A percentile compares a stretch with the other conserved stretches of the same genome.
phyloP scores from a whole-genome alignment of 2,329 filamentous ascomycete species.

The Penicillium sp. region DNA sequence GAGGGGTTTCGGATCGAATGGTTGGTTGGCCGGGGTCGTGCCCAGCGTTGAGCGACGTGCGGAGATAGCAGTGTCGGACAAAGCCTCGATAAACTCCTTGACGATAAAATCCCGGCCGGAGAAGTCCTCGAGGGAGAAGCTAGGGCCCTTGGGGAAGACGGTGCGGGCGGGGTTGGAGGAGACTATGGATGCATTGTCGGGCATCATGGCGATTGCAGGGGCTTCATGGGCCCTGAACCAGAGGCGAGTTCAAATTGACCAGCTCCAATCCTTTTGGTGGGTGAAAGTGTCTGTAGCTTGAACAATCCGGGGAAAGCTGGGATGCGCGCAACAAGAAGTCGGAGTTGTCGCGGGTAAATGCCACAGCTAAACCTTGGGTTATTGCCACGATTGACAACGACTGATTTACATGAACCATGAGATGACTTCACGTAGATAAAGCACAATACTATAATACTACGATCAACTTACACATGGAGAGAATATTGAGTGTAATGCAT shows the following conservation, averaged over 20 bases:
- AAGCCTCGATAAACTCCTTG: slow-evolving; percentile 91
- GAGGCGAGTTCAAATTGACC: not conserved
- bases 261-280: not conserved
- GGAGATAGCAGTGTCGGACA: slow-evolving; percentile 78
- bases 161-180: slow-evolving; percentile 55
- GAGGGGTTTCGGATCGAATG: slow-evolving; percentile 94
- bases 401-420: not conserved
- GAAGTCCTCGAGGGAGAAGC: slow-evolving; percentile 85
- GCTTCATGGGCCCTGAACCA: slow-evolving; percentile 13
- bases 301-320: slow-evolving; percentile 21
- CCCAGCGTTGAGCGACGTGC: slow-evolving; percentile 73
- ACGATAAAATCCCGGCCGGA: slow-evolving; percentile 94
- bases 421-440: not conserved
- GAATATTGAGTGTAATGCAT: too few relatives aligned
- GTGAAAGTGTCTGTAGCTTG: not conserved
- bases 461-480: too few relatives aligned
- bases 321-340: not conserved
- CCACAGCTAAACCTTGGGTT: not conserved
- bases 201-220: slow-evolving; percentile 30
- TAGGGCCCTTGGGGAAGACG: slow-evolving; percentile 75
- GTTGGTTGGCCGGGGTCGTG: slow-evolving; percentile 38
- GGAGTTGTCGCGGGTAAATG: not conserved
- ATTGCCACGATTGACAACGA: not conserved
- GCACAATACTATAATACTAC: not conserved
- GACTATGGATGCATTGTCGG: slow-evolving; percentile 41